Evolutionary conservation across 495 filamentous ascomycete genomes (phyloP), one percentile per base, ranked within the genome.

Genomic region (Viridothelium virens): DNA sequence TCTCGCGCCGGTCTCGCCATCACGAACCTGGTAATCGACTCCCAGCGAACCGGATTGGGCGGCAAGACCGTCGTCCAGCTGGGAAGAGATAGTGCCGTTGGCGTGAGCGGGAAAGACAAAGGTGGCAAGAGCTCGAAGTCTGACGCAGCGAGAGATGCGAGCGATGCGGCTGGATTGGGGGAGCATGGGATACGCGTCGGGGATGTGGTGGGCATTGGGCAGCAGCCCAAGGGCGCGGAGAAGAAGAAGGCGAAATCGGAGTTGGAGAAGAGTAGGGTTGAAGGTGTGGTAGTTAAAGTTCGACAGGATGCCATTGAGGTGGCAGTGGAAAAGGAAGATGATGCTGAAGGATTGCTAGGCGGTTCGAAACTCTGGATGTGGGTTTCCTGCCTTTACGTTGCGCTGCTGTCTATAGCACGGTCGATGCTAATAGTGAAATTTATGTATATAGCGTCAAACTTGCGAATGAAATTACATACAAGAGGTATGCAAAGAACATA

Each of bases 381-480:
- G 72, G 79, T 79, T 62, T 36, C 53, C 31, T 34, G 53, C 53
- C 53, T 59, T 36, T 59, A 31, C 53, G 1, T 59, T 59, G 53
- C 36, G 4, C 31, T 3, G 5, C 18, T 11, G 11, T 59, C 53
- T 9, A 4, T 7, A 33, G 31, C 14, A 1, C 7, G 25, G 53
- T 4, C 14, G 31, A 36, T 34, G 53, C 53, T 59, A 31, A 59
- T 59, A 34, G 3, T 66, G 9, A 16, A n/a, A 7, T 41, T 39
- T 50, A 7, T 65, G 34, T 70, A 53, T 72, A 63, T 69, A 87
- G 85, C 53, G 87, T 98, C 31, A 97, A 97, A 79, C 78, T 97
- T 72, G 91, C 94, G 16, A 96, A 97, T 77, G 95, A 97, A 78
- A 87, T 96, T 69, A 96, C 92, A 46, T 92, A 89, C 77, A 84